phyloP scores from a whole-genome alignment of 1,139 yeast species.

The Taiozyma sp. region DNA sequence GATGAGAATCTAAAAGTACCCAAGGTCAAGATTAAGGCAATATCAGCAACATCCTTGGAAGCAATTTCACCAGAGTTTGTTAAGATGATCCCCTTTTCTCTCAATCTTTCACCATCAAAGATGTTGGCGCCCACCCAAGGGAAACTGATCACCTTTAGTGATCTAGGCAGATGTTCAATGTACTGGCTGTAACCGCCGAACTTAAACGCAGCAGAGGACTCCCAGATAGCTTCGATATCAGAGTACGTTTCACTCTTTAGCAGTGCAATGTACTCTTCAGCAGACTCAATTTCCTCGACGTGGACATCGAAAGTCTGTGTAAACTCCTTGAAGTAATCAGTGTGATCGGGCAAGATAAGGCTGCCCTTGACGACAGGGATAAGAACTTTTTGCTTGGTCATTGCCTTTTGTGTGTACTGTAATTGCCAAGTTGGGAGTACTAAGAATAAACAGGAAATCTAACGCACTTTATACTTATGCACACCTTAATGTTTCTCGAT shows the following conservation, averaged over 20 bases:
- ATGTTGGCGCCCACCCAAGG: constrained; percentile 73
- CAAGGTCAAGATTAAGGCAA: constrained; percentile 57
- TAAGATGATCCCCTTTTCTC: constrained; percentile 13
- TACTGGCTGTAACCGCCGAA: constrained; percentile 47
- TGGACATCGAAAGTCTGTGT: constrained; percentile 15
- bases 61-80: constrained; percentile 20
- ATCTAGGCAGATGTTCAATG: constrained; percentile 45
- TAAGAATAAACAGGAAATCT: not conserved
- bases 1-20: constrained; percentile 59
- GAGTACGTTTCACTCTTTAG: constrained; percentile 14
- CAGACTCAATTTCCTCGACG: constrained; percentile 12
- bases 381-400: constrained; percentile 17
- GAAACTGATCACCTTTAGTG: constrained; percentile 52
- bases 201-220: constrained; percentile 54
- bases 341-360: constrained; percentile 21
- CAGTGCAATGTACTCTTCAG: constrained; percentile 21
- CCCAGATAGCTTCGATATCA: constrained; percentile 53
- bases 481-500: not conserved
- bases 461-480: not conserved
- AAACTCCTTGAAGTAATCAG: constrained; percentile 20
- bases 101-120: constrained; percentile 42
- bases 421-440: not conserved
- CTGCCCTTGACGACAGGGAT: constrained; percentile 9
- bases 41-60: constrained; percentile 44
- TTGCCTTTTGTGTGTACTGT: not conserved